A percentile compares a stretch with the other conserved stretches of the same genome.
phyloP scores from a whole-genome alignment of 73 alveolate genomes.

The Halteria grandinella region DNA sequence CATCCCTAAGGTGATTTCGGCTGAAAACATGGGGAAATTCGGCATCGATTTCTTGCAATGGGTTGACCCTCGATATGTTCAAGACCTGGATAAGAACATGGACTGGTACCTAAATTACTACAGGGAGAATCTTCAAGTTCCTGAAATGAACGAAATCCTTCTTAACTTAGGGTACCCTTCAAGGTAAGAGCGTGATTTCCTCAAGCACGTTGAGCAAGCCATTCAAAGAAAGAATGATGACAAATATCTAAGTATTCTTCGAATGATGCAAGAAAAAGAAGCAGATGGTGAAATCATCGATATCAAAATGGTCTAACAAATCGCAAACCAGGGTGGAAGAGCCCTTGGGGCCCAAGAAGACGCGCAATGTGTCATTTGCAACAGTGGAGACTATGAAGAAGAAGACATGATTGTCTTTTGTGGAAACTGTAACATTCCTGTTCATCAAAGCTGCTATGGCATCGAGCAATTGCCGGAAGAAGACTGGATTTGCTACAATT shows the following conservation, averaged over 20 bases:
- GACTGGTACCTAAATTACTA: constrained; percentile 37
- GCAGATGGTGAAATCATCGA: constrained; percentile 6
- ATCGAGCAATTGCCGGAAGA: constrained; percentile 79
- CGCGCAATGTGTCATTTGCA: constrained; percentile 86
- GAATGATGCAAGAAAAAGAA: constrained; percentile 48
- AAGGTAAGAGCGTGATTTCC: constrained; percentile 49
- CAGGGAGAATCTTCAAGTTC: too few species aligned
- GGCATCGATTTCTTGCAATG: neutral
- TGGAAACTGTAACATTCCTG: constrained; percentile 83
- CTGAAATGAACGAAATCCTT: constrained; percentile 42
- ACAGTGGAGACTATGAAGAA: constrained; percentile 92
- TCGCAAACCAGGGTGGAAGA: constrained; percentile 1
- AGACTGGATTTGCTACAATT: constrained; percentile 88
- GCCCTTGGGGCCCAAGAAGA: constrained; percentile 63
- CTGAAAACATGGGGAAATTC: constrained; percentile 22
- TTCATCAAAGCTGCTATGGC: constrained; percentile 91
- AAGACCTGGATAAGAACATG: constrained; percentile 39
- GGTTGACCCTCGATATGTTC: constrained; percentile 40
- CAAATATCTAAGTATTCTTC: constrained; percentile 24
- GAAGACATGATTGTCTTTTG: constrained; percentile 89
- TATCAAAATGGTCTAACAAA: too few species aligned
- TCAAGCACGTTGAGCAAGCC: constrained; percentile 48
- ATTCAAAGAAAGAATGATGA: constrained; percentile 45
- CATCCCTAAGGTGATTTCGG: too few species aligned
- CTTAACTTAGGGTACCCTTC: constrained; percentile 48